Base-by-base conservation (phyloP, 768 basidiomycete species). In the Suillus brevipes region DNA sequence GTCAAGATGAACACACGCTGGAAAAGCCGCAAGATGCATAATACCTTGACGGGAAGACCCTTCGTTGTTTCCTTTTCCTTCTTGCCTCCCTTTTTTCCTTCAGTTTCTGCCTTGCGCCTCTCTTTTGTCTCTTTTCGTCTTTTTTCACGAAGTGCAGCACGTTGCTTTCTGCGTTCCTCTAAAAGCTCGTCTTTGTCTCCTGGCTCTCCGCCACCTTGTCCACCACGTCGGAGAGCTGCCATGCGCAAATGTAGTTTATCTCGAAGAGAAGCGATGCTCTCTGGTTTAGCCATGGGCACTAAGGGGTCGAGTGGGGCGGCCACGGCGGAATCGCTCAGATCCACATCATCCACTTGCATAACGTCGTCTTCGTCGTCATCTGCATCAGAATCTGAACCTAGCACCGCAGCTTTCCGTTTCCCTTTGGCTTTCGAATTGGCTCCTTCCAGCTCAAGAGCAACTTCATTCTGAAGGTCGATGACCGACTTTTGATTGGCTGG, bases 121-220 rank as follows among this genome's bases (percentile, higher is more conserved):
- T 95, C 95, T 73, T 84, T 90, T 9, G 92, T 92, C 80, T 92
- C 91, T 72, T 90, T 92, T 72, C 95, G 79, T 69, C 97, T 80
- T 64, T 88, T 85, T 77, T 98, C 96, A 25, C 95, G 83, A 83
- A 97, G 82, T 40, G 89, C 87, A 0, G 90, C 95, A 6, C 94
- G 81, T 71, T 92, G 88, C 69, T 78, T 77, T 66, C 95, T 80
- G 61, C 91, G 82, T 75, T 94, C 91, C 71, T 94, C 91, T 60
- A 98, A 74, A 55, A 98, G 74, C 66, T 88, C 93, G 72, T 98
- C 95, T 72, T 85, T 88, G 71, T 89, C 89, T 7, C 82, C 84
- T 12, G 86, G 81, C 70, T 85, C 84, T 61, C 68, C 71, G 56
- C 69, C 69, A 34, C 62, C 72, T 38, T 88, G 87, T 6, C 53